Base-by-base conservation (phyloP, 768 basidiomycete genomes). In the Sarcodon sp. region DNA sequence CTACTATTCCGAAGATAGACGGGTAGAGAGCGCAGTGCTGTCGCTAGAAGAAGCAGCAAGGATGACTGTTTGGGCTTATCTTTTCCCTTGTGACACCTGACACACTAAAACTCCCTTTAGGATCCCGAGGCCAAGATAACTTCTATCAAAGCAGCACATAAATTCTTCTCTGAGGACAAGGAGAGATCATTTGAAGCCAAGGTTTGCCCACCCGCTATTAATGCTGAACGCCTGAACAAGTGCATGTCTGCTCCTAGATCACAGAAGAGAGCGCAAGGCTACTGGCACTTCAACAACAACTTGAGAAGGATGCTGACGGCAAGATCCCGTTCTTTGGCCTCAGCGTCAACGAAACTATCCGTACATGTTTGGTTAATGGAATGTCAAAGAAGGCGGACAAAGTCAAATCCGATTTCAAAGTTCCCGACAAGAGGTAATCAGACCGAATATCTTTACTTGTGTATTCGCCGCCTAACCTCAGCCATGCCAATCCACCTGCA, bases 1-100 rank as follows among this genome's bases (percentile, higher is more conserved):
- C 65, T 98, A 92, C 63, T 99, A 94, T 59, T 94, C 94, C 34
- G 96, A 99, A 57, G 96, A 98, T 64, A 72, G 96, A 47, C 75
- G 93, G 43, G 83, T 89, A 11, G 96, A 98, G 60, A 94, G 85
- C 63, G 96, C 92, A 0, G 75, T 85, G n/a, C 66, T 98, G 3
- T 84, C 79, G 35, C 65, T 99, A 16, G 87, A 88, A 39, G 96
- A 97, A 62, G 84, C 89, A 6, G 68, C 72, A 3, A 65, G 65
- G 16, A 80, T 83, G 63, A 62, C 64, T 55, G 92, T 8, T 32
- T 38, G 32, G 27, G 21, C 33, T 16, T 27, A 11, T 31, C 35
- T 39, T 34, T 5, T 45, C 45, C 18, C 39, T 47, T 41, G 11
- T 12, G 27, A 7, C 54, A 38, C 33, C n/a, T 35, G 44, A n/a